Percentiles rank a stretch among this genome's conserved stretches.
These are phyloP conservation scores for grape (Vitis vinifera) DNA, from an alignment of 164 flowering plant genomes.

Conservation along the genomic window ASM3070453v1 NC_081808.1:10686001-10686500, in stretches of 20 bases:
- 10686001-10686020: conserved; percentile 52
- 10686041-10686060: conserved; percentile 57
- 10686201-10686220: conserved; percentile 38
- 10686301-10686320: not conserved
- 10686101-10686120: no score
- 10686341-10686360: conserved; percentile 65
- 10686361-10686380: conserved; percentile 64
- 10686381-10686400: conserved; percentile 48
- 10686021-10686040: conserved; percentile 50
- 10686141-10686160: not conserved
- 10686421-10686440: conserved; percentile 60
- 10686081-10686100: not conserved
- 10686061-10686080: conserved; percentile 36
- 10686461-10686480: conserved; percentile 62
- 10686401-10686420: conserved; percentile 41
- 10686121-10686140: no score
- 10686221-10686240: conserved; percentile 40
- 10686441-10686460: conserved; percentile 43
- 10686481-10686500: conserved; percentile 68
- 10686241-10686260: conserved; percentile 50
- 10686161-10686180: conserved; percentile 55
- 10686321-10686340: conserved; percentile 22
- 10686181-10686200: conserved; percentile 48
- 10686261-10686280: conserved; percentile 4
- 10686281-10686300: no score